Evolutionary conservation across 2,329 filamentous ascomycete species (phyloP), one percentile per base, ranked within the genome.

Genomic region (Pyricularia pennisetigena): DNA sequence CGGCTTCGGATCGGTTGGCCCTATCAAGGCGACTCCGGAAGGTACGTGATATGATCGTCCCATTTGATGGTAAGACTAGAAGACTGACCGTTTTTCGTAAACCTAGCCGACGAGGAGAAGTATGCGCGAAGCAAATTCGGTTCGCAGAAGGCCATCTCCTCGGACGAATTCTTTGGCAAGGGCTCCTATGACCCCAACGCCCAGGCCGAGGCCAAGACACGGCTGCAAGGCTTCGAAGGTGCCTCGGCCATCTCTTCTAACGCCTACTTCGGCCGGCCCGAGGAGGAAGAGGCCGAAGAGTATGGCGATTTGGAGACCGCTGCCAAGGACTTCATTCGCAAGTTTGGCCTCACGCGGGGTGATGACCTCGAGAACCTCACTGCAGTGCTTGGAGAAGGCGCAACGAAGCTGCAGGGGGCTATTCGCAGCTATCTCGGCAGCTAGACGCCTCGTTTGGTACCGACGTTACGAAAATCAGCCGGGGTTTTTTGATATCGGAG

Each of bases 151-250:
- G 92, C 92, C 73, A 99, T 99, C 73, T 97, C 93, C 0, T 97
- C 94, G 0, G 95, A 99, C 78, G 95, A 99, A 77, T 99, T 97
- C 84, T 99, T 99, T 76, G 93, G 94, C 74, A 94, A 95, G 77
- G 92, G 93, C 67, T 82, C 86, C 68, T 98, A 89, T 79, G 94
- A 99, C 76, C 88, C 94, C 54, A 84, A 84, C 68, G 87, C 90
- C 9, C 90, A 95, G 76, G 84, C 88, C 67, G 94, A 97, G 81
- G 94, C 95, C 73, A 97, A 97, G 82, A 84, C 85, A 28, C 88
- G 95, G 59, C 86, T 99, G 68, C 90, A 93, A 81, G 92, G 93
- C 64, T 99, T 99, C 76, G 94, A 98, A 79, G 93, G 95, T 63
- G 94, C 95, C 12, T 90, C 89, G 1, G 82, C 93, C 72, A 99